Evolutionary conservation across 495 filamentous ascomycete species (phyloP), one percentile per base, ranked within the genome.

Genomic region (Friedmanniomyces simplex): DNA sequence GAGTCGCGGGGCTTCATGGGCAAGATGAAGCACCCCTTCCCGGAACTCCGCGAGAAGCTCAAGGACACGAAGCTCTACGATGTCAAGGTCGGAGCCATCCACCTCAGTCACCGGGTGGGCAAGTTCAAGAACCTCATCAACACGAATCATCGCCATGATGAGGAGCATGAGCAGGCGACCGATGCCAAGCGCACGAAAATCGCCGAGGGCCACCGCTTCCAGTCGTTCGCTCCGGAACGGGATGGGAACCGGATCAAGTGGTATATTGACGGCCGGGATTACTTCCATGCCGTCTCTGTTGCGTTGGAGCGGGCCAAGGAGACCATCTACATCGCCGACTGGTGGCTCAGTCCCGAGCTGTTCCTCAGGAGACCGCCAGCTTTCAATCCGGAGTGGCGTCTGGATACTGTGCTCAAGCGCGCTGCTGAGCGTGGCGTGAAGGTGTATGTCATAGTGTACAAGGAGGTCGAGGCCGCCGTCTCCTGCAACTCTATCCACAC

Each of bases 271-370:
- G 91, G 86, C 0, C 75, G 86, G 37, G 87, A 97, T 70, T 97
- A 97, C 69, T 88, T 90, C 66, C 95, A 88, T 85, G 85, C 91
- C 1, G 89, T 97, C 6, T 93, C 87, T 0, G 82, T 82, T 1
- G 91, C 91, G 0, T 74, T 96, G 22, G 91, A 96, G 60, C 74
- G 81, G 26, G 91, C 93, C 30, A 85, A 86, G 58, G 93, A 98
- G 71, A 84, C 85, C 12, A 95, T 98, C 60, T 98, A 96, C 69
- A 91, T 98, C 55, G 89, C 76, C 21, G 93, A 96, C 68, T 98
- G 91, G 91, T 98, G 93, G 91, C 72, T 98, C 11, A 91, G 87
- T 1, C 91, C 91, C 0, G 91, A 98, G 68, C 72, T 96, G 56
- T 98, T 95, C 71, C 73, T 98, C 37, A 82, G 91, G 16, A 79